These are phyloP conservation scores for Crassisporium funariophilum DNA, from an alignment of 768 basidiomycete genomes.

Conservation along the genomic window DNA sequence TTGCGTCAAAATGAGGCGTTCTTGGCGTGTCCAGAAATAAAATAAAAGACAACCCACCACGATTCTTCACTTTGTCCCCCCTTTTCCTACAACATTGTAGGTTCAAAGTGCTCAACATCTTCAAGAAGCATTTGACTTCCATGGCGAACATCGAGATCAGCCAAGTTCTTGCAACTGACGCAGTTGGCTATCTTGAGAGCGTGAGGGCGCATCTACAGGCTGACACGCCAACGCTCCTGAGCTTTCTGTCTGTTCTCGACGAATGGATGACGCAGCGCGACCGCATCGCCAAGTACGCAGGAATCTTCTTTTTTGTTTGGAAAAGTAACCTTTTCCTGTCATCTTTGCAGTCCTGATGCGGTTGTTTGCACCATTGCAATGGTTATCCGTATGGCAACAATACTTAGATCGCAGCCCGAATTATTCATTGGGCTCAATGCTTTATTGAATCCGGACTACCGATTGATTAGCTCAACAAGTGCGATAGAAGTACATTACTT, in stretches of 20 bases:
- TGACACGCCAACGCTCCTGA: background rate
- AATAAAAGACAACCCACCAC: too few relatives aligned
- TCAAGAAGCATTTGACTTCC: too few relatives aligned
- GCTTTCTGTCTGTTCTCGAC: background rate
- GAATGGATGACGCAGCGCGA: background rate
- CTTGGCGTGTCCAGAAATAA: too few relatives aligned
- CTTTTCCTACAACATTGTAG: too few relatives aligned
- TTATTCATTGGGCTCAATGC: conserved; percentile 15
- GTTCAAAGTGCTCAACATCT: too few relatives aligned
- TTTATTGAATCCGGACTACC: conserved; percentile 5
- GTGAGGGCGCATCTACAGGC: too few relatives aligned
- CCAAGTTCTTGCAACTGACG: too few relatives aligned
- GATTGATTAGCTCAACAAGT: conserved; percentile 13
- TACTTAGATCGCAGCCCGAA: conserved; percentile 6
- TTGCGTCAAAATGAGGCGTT: too few relatives aligned
- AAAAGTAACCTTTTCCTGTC: background rate
- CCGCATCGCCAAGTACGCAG: background rate
- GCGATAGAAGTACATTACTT: conserved; percentile 12
- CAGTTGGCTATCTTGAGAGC: too few relatives aligned
- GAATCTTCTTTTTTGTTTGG: background rate
- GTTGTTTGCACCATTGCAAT: background rate
- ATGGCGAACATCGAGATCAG: too few relatives aligned
- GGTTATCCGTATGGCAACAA: conserved; percentile 8
- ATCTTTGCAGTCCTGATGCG: background rate
- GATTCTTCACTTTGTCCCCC: too few relatives aligned